Base-by-base conservation (phyloP, 2,329 filamentous ascomycete species). In the Paecilomyces sp. region DNA sequence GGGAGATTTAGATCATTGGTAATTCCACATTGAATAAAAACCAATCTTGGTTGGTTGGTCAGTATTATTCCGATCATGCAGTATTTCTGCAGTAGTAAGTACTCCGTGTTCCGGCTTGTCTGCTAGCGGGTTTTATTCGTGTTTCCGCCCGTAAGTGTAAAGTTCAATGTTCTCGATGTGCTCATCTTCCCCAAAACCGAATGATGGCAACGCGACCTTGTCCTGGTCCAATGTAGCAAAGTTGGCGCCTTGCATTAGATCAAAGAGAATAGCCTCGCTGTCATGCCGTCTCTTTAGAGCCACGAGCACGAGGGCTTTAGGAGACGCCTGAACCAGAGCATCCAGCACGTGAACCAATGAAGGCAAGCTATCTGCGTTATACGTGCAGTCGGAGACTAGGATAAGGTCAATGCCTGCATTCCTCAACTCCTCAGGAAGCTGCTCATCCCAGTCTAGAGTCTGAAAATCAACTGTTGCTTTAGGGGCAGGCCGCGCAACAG, bases 301-400 rank as follows among this genome's bases (percentile, higher is more conserved):
- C 28, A 90, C 77, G 15, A 87, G 72, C 24, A 87, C 72, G 28
- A 83, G 66, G 0, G 80, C 78, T 60, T 77, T 70, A 1, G 83
- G 82, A 5, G 80, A 84, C 31, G 69, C 69, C 18, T 71, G 67
- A 51, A 80, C 72, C 55, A 88, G 71, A 9, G 72, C 74, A 24
- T 68, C 65, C 9, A 90, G 73, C 1, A 85, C 86, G 30, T 74
- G 73, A 7, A 90, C 86, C 41, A 90, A 75, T 25, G 84, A 80
- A 2, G 85, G 84, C 57, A 87, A 81, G 61, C 84, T 88, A 66
- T 88, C 86, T 15, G 82, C 77, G 69, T 90, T 90, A 74, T 91
- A 91, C 1, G 87, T 90, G 72, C 88, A 90, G 70, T 91, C 88
- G 1, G 86, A 85, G 1, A 89, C 82, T 3, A 89, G 69, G 24